Percentiles rank a stretch among this genome's conserved stretches.
Conservation (phyloP, 2,329 filamentous ascomycete species). For the Neofusicoccum cordaticola region DNA sequence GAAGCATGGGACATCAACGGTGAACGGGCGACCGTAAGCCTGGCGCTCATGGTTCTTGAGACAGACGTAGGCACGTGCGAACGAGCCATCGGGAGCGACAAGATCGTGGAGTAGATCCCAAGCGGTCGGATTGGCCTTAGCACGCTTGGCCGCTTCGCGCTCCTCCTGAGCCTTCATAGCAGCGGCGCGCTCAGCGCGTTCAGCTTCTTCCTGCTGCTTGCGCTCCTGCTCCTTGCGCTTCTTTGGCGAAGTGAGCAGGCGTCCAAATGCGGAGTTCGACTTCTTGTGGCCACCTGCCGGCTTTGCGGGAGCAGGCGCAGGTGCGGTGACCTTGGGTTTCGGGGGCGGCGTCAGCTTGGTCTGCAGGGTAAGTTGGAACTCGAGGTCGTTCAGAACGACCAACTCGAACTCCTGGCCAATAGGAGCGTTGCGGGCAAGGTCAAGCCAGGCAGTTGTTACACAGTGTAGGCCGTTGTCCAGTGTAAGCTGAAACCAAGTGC, state of each 20-base stretch:
- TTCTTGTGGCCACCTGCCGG: conserved; percentile 65
- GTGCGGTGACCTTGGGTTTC: conserved; percentile 38
- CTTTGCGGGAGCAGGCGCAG: conserved; percentile 58
- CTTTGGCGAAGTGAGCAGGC: conserved; percentile 83
- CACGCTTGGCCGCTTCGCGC: conserved; percentile 52
- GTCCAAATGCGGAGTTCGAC: conserved; percentile 72
- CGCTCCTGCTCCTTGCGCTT: conserved; percentile 94
- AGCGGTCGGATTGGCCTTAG: conserved; percentile 60
- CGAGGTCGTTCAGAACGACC: conserved; percentile 94
- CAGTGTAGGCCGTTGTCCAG: conserved; percentile 98
- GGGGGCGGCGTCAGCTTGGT: conserved; percentile 84
- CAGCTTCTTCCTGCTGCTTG: conserved; percentile 80
- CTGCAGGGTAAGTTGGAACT: conserved; percentile 95
- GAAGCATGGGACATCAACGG: conserved; percentile 89
- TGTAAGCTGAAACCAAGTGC: conserved; percentile 91
- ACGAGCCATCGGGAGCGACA: conserved; percentile 88
- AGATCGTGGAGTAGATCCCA: conserved; percentile 87
- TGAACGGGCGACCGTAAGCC: conserved; percentile 84
- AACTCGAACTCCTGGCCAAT: conserved; percentile 98
- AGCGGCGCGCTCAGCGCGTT: conserved; percentile 71
- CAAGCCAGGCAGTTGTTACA: conserved; percentile 93
- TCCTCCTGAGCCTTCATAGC: conserved; percentile 46
- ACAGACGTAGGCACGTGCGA: conserved; percentile 89
- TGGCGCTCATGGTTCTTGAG: conserved; percentile 86
- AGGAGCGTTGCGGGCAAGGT: conserved; percentile 84